Conservation (phyloP, 2,329 filamentous ascomycete genomes). For the Ilyonectria mors-panacis region DNA sequence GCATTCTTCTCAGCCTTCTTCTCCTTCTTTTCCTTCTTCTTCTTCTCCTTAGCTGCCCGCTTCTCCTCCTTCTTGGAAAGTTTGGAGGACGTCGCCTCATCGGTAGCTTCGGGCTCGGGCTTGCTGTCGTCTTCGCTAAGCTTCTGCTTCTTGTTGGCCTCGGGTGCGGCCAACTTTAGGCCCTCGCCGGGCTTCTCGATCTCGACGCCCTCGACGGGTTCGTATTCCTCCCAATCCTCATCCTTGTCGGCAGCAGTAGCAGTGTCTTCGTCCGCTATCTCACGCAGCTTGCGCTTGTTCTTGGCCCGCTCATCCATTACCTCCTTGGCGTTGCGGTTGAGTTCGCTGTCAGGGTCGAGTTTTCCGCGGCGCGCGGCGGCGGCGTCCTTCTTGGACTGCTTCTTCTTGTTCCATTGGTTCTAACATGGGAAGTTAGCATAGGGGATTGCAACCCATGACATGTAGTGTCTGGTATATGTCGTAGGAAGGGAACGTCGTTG, state of each 20-base stretch:
- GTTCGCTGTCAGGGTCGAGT: slow-evolving; percentile 87
- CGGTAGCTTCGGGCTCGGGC: slow-evolving; percentile 52
- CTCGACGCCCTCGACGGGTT: slow-evolving; percentile 68
- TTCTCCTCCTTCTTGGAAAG: slow-evolving; percentile 69
- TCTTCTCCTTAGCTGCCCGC: slow-evolving; percentile 64
- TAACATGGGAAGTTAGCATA: slow-evolving; percentile 56
- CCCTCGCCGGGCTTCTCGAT: slow-evolving; percentile 76
- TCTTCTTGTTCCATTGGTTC: slow-evolving; percentile 95
- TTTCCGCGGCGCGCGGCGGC: slow-evolving; percentile 88
- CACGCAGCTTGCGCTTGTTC: slow-evolving; percentile 86
- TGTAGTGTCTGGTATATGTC: background rate
- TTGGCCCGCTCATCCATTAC: slow-evolving; percentile 85
- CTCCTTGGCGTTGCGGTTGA: slow-evolving; percentile 88
- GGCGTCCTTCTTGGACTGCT: slow-evolving; percentile 93
- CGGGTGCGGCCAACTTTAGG: slow-evolving; percentile 63
- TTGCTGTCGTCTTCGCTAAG: slow-evolving; percentile 48
- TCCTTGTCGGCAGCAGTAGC: slow-evolving; percentile 55
- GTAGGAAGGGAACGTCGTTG: background rate
- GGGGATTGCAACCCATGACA: background rate
- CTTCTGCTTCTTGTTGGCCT: slow-evolving; percentile 72
- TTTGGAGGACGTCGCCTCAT: slow-evolving; percentile 64
- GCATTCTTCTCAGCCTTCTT: slow-evolving; percentile 55
- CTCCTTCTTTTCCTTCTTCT: slow-evolving; percentile 62
- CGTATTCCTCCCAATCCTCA: slow-evolving; percentile 61
- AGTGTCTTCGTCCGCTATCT: slow-evolving; percentile 66